A percentile compares a stretch with the other conserved stretches of the same genome.
Evolutionary conservation across 1,284 basidiomycete species (phyloP).

Genomic region (Ustilago esculenta): DNA sequence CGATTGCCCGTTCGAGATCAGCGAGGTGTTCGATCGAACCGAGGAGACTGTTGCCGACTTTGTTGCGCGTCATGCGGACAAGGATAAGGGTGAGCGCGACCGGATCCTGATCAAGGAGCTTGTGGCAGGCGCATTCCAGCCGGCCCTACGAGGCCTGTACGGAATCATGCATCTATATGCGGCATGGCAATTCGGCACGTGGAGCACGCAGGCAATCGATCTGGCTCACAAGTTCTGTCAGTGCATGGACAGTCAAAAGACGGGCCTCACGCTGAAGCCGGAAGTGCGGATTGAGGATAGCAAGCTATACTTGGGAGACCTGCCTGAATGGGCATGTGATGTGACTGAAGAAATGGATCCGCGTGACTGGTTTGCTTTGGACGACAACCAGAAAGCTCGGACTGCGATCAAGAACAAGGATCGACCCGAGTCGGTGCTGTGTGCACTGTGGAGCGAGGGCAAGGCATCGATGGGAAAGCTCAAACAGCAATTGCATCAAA

Average conservation of each 20-base stretch:
- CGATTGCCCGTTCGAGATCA: constrained; percentile 48
- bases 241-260: constrained; percentile 41
- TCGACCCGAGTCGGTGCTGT: constrained; percentile 29
- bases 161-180: constrained; percentile 41
- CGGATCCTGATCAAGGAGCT: constrained; percentile 18
- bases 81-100: constrained; percentile 24
- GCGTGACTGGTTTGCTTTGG: constrained; percentile 24
- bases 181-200: constrained; percentile 26
- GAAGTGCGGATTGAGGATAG: constrained; percentile 24
- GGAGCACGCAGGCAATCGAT: constrained; percentile 24
- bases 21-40: constrained; percentile 48
- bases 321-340: constrained; percentile 35
- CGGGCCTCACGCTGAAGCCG: constrained; percentile 30
- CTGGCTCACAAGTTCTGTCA: constrained; percentile 45
- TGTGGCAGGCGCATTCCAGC: constrained; percentile 19
- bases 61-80: constrained; percentile 24
- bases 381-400: neutral
- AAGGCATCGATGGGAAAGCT: constrained; percentile 10
- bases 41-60: constrained; percentile 25
- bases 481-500: constrained; percentile 10
- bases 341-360: constrained; percentile 1
- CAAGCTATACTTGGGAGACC: constrained; percentile 19
- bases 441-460: constrained; percentile 29
- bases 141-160: constrained; percentile 21
- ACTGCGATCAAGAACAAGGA: constrained; percentile 15